A percentile compares a stretch with the other conserved stretches of the same genome.
These are phyloP conservation scores for Cystobasidium sp. DNA, from an alignment of 1,284 basidiomycete species.

Conservation along the genomic window DNA sequence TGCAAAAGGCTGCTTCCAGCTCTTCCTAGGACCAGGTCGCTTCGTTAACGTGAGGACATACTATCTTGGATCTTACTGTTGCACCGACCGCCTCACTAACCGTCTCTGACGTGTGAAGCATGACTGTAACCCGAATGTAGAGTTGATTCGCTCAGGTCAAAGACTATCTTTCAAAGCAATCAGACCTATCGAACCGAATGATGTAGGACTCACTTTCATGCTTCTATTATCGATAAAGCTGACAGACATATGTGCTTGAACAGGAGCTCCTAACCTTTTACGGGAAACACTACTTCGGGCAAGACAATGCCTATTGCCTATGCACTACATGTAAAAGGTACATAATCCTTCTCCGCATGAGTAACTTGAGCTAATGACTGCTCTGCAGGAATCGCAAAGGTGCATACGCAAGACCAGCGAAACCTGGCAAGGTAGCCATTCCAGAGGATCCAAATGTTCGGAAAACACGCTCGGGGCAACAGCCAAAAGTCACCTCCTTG, in stretches of 20 bases:
- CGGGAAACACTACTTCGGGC: slow-evolving; percentile 69
- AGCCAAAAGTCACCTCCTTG: neutral
- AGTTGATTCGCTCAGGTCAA: slow-evolving; percentile 73
- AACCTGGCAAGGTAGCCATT: neutral
- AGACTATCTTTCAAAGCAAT: slow-evolving; percentile 89
- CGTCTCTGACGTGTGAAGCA: slow-evolving; percentile 63
- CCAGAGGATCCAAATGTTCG: slow-evolving; percentile 19
- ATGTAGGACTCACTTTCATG: slow-evolving; percentile 69
- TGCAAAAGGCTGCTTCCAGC: slow-evolving; percentile 86
- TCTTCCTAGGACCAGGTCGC: slow-evolving; percentile 87
- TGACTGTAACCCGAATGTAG: slow-evolving; percentile 87
- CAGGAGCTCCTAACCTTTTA: slow-evolving; percentile 56
- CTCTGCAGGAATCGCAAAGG: slow-evolving; percentile 1
- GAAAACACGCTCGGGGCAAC: slow-evolving; percentile 10
- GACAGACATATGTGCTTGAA: neutral
- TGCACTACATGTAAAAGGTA: slow-evolving; percentile 84
- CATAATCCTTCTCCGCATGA: slow-evolving; percentile 51
- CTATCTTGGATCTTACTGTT: too few relatives aligned
- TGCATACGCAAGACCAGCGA: slow-evolving; percentile 3
- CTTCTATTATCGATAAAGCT: slow-evolving; percentile 65
- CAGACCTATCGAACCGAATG: slow-evolving; percentile 75
- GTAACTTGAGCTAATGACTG: neutral
- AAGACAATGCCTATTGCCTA: slow-evolving; percentile 81
- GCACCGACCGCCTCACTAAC: neutral
- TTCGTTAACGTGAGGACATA: slow-evolving; percentile 82